Conservation (phyloP, 148 eudicot species). For the Spergularia bocconei region DNA sequence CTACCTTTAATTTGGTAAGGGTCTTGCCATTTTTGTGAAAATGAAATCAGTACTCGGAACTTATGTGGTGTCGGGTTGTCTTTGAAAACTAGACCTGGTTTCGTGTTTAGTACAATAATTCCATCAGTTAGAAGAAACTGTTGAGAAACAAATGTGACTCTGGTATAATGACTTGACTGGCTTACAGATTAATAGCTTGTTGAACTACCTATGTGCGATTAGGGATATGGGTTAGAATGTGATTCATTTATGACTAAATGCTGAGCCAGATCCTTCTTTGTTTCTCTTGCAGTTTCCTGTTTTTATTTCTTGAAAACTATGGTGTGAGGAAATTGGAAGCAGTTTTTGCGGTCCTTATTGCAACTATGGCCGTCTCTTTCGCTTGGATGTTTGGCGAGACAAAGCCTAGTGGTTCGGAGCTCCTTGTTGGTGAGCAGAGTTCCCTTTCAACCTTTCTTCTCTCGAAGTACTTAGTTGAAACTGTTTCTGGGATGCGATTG, state of each 20-base stretch:
- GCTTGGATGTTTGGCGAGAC: conserved; percentile 99
- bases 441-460: neutral
- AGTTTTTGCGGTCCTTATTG: conserved; percentile 89
- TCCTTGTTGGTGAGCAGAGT: conserved; percentile 58
- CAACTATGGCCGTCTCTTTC: conserved; percentile 82
- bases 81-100: neutral
- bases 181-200: too few relatives aligned
- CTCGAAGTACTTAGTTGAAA: neutral
- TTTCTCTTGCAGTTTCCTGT: conserved; percentile 58
- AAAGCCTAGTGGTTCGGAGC: conserved; percentile 78
- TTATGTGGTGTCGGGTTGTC: too few relatives aligned
- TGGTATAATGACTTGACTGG: neutral
- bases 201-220: neutral
- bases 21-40: too few relatives aligned
- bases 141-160: neutral
- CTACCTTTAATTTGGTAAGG: too few relatives aligned
- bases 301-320: conserved; percentile 85
- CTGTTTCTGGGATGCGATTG: neutral
- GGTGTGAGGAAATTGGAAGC: conserved; percentile 98
- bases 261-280: neutral
- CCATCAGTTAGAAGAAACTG: neutral
- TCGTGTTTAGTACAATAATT: neutral
- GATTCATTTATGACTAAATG: neutral
- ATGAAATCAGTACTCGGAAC: too few relatives aligned
- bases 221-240: neutral